Percentiles rank a stretch among this genome's conserved stretches.
These are phyloP conservation scores for Cutaneotrichosporon sp. DNA, from an alignment of 1,284 basidiomycete genomes.

Conservation along the genomic window DNA sequence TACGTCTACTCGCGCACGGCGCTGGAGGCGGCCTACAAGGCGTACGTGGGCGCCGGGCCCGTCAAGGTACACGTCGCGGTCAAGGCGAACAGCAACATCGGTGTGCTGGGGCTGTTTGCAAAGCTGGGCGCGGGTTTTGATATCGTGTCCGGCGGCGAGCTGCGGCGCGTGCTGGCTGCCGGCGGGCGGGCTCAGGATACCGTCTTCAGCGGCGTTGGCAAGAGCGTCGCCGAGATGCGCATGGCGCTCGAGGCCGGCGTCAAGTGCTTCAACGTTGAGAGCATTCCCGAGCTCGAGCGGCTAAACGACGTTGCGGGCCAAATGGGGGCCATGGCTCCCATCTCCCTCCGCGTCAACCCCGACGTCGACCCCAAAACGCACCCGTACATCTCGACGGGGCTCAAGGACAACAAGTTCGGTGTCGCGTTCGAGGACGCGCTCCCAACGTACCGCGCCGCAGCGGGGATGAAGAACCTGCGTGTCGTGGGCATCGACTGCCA, in stretches of 20 bases:
- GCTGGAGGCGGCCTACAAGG: constrained; percentile 6
- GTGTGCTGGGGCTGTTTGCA: constrained; percentile 14
- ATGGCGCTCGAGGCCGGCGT: constrained; percentile 13
- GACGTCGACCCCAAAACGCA: constrained; percentile 19
- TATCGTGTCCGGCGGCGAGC: constrained; percentile 18
- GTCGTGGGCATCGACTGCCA: constrained; percentile 18
- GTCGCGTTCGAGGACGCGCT: constrained; percentile 9
- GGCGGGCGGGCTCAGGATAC: constrained; percentile 8
- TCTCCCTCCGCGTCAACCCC: constrained; percentile 17
- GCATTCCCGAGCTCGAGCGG: constrained; percentile 13
- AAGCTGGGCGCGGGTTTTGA: constrained; percentile 16
- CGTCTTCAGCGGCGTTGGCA: constrained; percentile 20
- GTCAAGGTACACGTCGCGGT: constrained; percentile 18
- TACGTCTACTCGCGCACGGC: constrained; percentile 21
- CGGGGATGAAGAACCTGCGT: constrained; percentile 2
- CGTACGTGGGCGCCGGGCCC: not conserved
- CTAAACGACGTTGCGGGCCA: constrained; percentile 12
- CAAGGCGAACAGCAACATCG: constrained; percentile 21
- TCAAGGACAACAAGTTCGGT: constrained; percentile 22
- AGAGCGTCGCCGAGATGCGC: constrained; percentile 15
- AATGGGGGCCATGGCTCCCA: constrained; percentile 2
- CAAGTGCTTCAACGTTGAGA: constrained; percentile 24
- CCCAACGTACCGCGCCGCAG: constrained; percentile 2
- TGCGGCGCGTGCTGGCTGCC: constrained; percentile 15
- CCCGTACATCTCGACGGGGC: constrained; percentile 13